Conservation (phyloP, 169 alveolate species). For the Babesia ovis region DNA sequence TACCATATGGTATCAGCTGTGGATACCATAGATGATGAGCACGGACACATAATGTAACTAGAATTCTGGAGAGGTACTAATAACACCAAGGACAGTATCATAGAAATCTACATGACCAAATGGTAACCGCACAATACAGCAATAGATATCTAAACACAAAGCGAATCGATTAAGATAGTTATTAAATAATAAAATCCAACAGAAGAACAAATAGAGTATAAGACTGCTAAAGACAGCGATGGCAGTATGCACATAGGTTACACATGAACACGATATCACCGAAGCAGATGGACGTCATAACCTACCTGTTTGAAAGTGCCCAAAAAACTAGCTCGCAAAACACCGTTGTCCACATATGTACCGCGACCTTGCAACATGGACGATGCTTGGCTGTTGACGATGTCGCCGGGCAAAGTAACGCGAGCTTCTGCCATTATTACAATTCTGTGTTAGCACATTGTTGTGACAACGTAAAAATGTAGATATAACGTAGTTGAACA, state of each 20-base stretch:
- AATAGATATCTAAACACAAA: not conserved
- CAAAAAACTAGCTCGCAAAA: conserved; percentile 36
- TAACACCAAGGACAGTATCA: too few relatives aligned
- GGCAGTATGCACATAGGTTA: not conserved
- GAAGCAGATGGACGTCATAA: not conserved
- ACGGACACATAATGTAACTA: too few relatives aligned
- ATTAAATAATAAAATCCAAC: not conserved
- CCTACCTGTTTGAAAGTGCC: conserved; percentile 54
- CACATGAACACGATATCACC: not conserved
- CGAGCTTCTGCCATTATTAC: conserved; percentile 12
- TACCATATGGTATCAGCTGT: too few relatives aligned
- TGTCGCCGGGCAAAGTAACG: conserved; percentile 63
- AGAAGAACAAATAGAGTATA: not conserved
- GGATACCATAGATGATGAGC: too few relatives aligned
- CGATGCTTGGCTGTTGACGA: conserved; percentile 39
- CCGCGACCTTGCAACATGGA: conserved; percentile 63
- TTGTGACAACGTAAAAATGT: too few relatives aligned
- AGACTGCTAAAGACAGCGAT: not conserved
- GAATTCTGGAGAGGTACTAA: too few relatives aligned
- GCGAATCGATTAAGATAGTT: not conserved
- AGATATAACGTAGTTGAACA: not conserved
- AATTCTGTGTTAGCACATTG: not conserved
- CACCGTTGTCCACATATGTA: conserved; percentile 34
- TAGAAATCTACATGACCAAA: too few relatives aligned
- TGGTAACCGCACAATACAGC: too few relatives aligned